phyloP scores from a whole-genome alignment of 2,329 filamentous ascomycete genomes.

The Rugonectria rugulosa region DNA sequence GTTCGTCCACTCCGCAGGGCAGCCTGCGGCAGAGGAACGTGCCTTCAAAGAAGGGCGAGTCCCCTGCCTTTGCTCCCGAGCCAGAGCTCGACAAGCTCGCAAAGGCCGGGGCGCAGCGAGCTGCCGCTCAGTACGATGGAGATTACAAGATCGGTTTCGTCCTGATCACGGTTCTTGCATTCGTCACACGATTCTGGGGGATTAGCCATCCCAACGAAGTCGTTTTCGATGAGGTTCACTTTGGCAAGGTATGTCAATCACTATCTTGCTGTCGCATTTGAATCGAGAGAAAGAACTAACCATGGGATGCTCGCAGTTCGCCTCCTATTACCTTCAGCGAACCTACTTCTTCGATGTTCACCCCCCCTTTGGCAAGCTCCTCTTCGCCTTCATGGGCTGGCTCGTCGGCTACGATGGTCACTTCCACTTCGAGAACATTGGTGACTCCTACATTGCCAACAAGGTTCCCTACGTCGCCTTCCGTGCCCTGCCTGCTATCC shows the following conservation, averaged over 20 bases:
- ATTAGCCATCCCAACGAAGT: constrained; percentile 96
- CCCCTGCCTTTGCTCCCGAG: constrained; percentile 49
- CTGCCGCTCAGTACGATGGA: constrained; percentile 67
- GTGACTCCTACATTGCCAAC: constrained; percentile 96
- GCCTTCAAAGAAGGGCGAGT: constrained; percentile 56
- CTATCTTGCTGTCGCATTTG: background rate
- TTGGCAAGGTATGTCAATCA: constrained; percentile 83
- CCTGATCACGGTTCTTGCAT: constrained; percentile 83
- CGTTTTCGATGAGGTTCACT: constrained; percentile 99
- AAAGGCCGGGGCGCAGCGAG: constrained; percentile 45
- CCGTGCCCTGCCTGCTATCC: constrained; percentile 88
- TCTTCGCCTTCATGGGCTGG: constrained; percentile 97
- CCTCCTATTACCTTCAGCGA: constrained; percentile 86
- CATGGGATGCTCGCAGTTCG: constrained; percentile 59
- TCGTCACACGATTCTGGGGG: constrained; percentile 93
- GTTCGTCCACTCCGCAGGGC: constrained; percentile 61
- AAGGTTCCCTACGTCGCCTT: constrained; percentile 98
- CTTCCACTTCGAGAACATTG: constrained; percentile 99
- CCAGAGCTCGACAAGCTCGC: constrained; percentile 60
- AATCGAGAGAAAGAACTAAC: constrained; percentile 7
- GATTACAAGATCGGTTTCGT: constrained; percentile 83
- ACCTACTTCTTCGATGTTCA: constrained; percentile 99
- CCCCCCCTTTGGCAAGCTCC: constrained; percentile 95
- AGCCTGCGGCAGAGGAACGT: constrained; percentile 67
- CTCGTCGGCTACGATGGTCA: constrained; percentile 95